Conservation (phyloP, 768 basidiomycete genomes). For the Mrakia gelida region DNA sequence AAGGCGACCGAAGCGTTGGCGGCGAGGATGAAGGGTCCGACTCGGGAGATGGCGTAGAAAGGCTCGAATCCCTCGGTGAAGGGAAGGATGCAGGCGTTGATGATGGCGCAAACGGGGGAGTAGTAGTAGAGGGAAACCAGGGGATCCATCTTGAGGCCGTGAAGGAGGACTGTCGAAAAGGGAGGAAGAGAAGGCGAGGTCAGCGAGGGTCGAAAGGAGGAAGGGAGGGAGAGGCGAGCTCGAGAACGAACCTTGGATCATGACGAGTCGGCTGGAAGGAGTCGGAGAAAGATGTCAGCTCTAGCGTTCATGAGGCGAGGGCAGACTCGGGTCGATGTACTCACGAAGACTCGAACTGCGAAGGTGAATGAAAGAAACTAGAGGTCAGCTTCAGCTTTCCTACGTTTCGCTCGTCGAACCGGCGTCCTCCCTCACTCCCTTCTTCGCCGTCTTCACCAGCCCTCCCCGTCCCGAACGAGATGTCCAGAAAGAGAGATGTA, state of each 20-base stretch:
- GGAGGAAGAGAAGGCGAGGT: neutral
- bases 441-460: neutral
- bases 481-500: neutral
- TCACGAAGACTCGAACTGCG: conserved; percentile 31
- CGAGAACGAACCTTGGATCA: conserved; percentile 61
- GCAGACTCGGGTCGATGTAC: no score
- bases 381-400: neutral
- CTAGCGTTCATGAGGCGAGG: no score
- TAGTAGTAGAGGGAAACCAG: conserved; percentile 85
- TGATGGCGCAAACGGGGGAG: conserved; percentile 66
- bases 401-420: neutral
- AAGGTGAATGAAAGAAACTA: neutral
- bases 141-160: conserved; percentile 96
- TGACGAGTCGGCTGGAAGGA: conserved; percentile 93
- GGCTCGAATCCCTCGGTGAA: conserved; percentile 90
- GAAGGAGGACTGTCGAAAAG: conserved; percentile 59
- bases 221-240: neutral
- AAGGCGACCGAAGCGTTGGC: conserved; percentile 85
- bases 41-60: conserved; percentile 61
- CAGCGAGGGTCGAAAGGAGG: neutral
- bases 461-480: neutral
- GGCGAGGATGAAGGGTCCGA: conserved; percentile 68
- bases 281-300: conserved; percentile 43
- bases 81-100: conserved; percentile 79
- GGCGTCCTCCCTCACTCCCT: neutral